A percentile compares a stretch with the other conserved stretches of the same genome.
phyloP scores from a whole-genome alignment of 108 stramenopile genomes.

The Pseudonitzschia delicatissima region DNA sequence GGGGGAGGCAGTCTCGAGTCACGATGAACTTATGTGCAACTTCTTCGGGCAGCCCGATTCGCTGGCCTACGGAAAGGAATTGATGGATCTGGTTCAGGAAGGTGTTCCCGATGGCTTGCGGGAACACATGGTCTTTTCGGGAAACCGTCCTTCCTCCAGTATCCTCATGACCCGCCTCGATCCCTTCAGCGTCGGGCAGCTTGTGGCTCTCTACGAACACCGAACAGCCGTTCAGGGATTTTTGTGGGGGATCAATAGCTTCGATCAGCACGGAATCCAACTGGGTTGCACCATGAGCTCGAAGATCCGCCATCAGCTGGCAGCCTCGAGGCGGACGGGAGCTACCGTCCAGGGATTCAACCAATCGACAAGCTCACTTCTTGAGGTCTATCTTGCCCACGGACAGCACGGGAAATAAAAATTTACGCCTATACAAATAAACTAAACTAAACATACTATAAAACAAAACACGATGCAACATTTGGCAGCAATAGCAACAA shows the following conservation, averaged over 20 bases:
- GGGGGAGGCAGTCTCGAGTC: conserved; percentile 84
- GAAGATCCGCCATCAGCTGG: conserved; percentile 69
- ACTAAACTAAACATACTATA: neutral
- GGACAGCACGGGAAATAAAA: conserved; percentile 30
- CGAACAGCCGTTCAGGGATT: conserved; percentile 97
- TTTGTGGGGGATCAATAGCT: conserved; percentile 97
- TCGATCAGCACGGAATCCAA: conserved; percentile 92
- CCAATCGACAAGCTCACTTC: conserved; percentile 61
- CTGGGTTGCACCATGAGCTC: conserved; percentile 91
- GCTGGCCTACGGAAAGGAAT: conserved; percentile 87
- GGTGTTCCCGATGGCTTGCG: conserved; percentile 78
- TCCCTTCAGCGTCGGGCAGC: conserved; percentile 86
- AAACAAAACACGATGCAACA: no score
- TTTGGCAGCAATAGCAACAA: no score
- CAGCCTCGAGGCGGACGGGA: conserved; percentile 62
- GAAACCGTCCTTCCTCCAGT: conserved; percentile 95
- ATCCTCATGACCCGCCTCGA: conserved; percentile 80
- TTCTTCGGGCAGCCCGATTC: conserved; percentile 99
- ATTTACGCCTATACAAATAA: no score
- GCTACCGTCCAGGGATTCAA: conserved; percentile 89
- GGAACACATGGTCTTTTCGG: conserved; percentile 93
- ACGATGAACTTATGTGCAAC: conserved; percentile 99
- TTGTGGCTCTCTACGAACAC: conserved; percentile 97
- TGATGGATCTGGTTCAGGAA: conserved; percentile 86
- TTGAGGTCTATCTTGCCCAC: conserved; percentile 79